Evolutionary conservation across 176 grass and related monocot species (phyloP).

Genomic region (Tillandsia leiboldiana): DNA sequence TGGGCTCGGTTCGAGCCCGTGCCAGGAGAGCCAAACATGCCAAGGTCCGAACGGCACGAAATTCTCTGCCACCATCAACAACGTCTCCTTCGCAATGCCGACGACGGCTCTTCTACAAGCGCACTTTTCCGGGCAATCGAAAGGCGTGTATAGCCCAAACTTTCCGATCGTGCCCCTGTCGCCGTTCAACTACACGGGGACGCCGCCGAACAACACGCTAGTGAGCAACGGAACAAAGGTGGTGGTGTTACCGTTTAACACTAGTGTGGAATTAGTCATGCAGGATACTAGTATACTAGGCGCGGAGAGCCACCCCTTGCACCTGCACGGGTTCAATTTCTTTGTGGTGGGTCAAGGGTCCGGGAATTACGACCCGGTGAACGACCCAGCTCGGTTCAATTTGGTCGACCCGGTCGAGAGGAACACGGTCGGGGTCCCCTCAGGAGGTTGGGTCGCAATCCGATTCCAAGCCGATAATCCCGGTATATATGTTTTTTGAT

Average conservation of each 20-base stretch:
- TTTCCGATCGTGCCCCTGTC: conserved; percentile 32
- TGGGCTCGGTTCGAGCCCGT: conserved; percentile 65
- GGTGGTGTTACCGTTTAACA: conserved; percentile 39
- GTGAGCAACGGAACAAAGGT: conserved; percentile 55
- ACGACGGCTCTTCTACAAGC: conserved; percentile 48
- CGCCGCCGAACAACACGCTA: conserved; percentile 63
- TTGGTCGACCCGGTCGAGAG: conserved; percentile 65
- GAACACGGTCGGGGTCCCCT: conserved; percentile 66
- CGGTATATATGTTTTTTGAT: conserved; percentile 13
- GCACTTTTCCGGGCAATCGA: conserved; percentile 34
- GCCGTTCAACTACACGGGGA: conserved; percentile 73
- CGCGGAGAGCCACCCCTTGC: conserved; percentile 76
- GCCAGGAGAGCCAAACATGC: conserved; percentile 48
- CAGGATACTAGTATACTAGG: conserved; percentile 71
- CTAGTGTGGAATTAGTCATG: conserved; percentile 59
- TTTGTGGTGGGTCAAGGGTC: conserved; percentile 55
- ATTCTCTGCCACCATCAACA: conserved; percentile 62
- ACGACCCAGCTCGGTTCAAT: conserved; percentile 45
- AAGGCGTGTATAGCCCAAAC: conserved; percentile 37
- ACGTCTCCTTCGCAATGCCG: conserved; percentile 61
- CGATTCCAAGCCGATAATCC: conserved; percentile 79
- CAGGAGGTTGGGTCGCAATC: conserved; percentile 65
- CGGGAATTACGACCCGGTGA: conserved; percentile 46
- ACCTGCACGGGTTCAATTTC: conserved; percentile 80
- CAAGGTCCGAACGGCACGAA: conserved; percentile 66